Percentiles rank a stretch among this genome's conserved stretches.
These are phyloP conservation scores for Paracoccidioides brasiliensis DNA, from an alignment of 2,329 filamentous ascomycete species.

Conservation along the genomic window DNA sequence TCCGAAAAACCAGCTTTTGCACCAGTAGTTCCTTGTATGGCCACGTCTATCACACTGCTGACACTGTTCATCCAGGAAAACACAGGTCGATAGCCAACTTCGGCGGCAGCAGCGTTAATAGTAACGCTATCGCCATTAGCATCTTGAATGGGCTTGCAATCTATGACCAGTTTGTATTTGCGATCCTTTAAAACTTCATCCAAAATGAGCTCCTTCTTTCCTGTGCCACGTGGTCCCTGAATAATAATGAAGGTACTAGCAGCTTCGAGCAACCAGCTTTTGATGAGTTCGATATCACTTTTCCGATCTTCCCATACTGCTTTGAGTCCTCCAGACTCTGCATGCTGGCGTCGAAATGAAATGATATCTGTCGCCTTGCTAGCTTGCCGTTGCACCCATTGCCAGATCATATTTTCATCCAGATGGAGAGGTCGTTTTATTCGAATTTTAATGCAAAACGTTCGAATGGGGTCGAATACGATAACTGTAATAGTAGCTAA, in stretches of 20 bases:
- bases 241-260: conserved; percentile 87
- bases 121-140: conserved; percentile 76
- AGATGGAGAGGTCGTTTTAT: conserved; percentile 66
- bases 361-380: conserved; percentile 33
- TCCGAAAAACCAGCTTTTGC: conserved; percentile 92
- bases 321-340: conserved; percentile 56
- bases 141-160: conserved; percentile 88
- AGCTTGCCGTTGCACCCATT: conserved; percentile 63
- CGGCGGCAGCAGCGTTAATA: conserved; percentile 64
- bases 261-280: conserved; percentile 75
- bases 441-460: conserved; percentile 81
- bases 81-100: conserved; percentile 82
- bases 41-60: conserved; percentile 81
- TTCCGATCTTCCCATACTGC: conserved; percentile 83
- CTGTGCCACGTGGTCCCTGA: conserved; percentile 81
- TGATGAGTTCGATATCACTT: conserved; percentile 66
- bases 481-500: conserved; percentile 72
- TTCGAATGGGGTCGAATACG: conserved; percentile 86
- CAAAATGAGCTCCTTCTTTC: conserved; percentile 76
- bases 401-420: conserved; percentile 58
- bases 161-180: conserved; percentile 67
- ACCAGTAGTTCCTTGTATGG: conserved; percentile 84
- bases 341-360: conserved; percentile 28
- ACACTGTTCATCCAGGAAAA: conserved; percentile 96
- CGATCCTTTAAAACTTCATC: conserved; percentile 68